Evolutionary conservation across 2,329 filamentous ascomycete genomes (phyloP), one percentile per base, ranked within the genome.

Genomic region (Penicillium sclerotigenum): DNA sequence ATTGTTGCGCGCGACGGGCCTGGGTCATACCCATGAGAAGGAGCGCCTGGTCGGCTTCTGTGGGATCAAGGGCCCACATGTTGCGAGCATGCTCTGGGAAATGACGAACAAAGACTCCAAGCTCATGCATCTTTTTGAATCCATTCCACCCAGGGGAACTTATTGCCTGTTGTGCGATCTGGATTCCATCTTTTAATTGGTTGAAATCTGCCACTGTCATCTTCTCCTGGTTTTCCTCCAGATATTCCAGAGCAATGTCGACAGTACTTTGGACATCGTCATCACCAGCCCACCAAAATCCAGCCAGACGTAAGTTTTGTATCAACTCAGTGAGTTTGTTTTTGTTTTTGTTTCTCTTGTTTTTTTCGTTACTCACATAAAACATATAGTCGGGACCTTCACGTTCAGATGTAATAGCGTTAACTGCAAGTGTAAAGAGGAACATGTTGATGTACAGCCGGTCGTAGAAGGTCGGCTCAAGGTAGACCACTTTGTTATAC

Each of bases 301-400:
- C 90, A 7, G 90, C 87, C 67, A 94, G 88, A 18, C 90, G 84
- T 42, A 96, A 73, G 66, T 97, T 96, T 53, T 81, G 82, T 5
- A 96, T 87, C 2, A 96, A 77, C 51, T 84, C 79, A 26, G 86
- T 75, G 13, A 96, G 77, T 22, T 24, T 34, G 2, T 8, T 6
- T n/a, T 24, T 46, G 37, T 81, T 80, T 59, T 85, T 87, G 29
- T 83, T 77, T 64, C 92, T 92, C 13, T 82, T 36, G 34, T 36
- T 20, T 20, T 18, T 37, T 2, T 37, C 34, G 34, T 37, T n/a
- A 11, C 34, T 85, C 0, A 84, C 82, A 65, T 96, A 89, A 65
- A 97, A 97, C 60, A 97, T 87, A 68, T 96, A 97, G 69, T 97
- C 92, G 53, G 83, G 79, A 65, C 93, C 93, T 0, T 83, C 85